Conservation (phyloP, 192 early-diverging fungal species). For the Chytriomyces confervae region DNA sequence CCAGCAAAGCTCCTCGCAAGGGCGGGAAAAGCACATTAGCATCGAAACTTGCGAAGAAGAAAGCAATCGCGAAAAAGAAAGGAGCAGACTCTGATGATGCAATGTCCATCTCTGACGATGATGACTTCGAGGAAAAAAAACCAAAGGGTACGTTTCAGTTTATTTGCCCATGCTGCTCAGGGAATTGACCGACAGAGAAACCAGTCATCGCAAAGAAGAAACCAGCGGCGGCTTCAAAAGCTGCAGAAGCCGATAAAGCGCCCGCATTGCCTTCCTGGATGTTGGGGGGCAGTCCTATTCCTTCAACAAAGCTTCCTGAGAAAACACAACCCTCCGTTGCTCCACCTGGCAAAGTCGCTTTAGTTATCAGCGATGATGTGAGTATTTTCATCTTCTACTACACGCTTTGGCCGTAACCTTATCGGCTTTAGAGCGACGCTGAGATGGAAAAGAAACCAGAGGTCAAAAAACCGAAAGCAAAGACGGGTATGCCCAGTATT, state of each 20-base stretch:
- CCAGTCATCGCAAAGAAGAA: constrained; percentile 9
- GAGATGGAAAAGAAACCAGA: not conserved
- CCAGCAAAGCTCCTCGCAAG: constrained; percentile 24
- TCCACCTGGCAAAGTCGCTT: not conserved
- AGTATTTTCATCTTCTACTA: not conserved
- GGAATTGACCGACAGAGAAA: not conserved
- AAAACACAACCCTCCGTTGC: not conserved
- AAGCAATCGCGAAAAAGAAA: constrained; percentile 12
- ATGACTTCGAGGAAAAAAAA: constrained; percentile 23
- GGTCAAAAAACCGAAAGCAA: no score
- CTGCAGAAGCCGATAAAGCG: not conserved
- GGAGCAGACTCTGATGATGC: not conserved
- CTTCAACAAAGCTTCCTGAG: constrained; percentile 1
- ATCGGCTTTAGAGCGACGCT: not conserved
- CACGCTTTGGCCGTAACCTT: not conserved
- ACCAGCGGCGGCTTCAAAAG: constrained; percentile 26
- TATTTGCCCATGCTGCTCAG: not conserved
- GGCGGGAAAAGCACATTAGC: constrained; percentile 5
- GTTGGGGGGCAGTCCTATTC: constrained; percentile 16
- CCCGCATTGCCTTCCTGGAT: constrained; percentile 26
- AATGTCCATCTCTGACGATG: not conserved
- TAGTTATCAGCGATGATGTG: constrained; percentile 29
- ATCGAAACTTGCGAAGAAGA: constrained; percentile 10
- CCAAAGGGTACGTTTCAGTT: constrained; percentile 13
- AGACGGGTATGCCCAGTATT: no score